These are phyloP conservation scores for Aphanomyces euteiches DNA, from an alignment of 352 stramenopile genomes.

Conservation along the genomic window DNA sequence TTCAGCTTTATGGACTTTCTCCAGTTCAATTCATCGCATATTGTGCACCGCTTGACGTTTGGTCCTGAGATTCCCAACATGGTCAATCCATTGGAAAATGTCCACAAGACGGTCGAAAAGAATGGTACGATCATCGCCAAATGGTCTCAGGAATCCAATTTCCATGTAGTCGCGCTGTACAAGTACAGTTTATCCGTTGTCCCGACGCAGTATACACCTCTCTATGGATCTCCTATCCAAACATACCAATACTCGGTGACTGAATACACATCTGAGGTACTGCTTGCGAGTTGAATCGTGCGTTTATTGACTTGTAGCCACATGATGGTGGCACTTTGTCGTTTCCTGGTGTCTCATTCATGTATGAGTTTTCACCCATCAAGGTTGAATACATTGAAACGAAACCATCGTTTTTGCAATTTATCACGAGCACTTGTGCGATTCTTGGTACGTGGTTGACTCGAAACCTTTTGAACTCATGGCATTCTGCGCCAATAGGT, in stretches of 20 bases:
- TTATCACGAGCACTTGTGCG: slow-evolving; percentile 81
- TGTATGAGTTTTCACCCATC: slow-evolving; percentile 88
- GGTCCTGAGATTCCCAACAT: slow-evolving; percentile 77
- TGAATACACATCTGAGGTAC: slow-evolving; percentile 61
- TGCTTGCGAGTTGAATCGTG: background rate
- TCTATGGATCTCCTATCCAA: slow-evolving; percentile 57
- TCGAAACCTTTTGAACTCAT: background rate
- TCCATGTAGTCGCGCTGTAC: slow-evolving; percentile 67
- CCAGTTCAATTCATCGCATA: slow-evolving; percentile 86
- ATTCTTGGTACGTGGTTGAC: slow-evolving; percentile 53
- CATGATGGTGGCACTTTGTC: slow-evolving; percentile 35
- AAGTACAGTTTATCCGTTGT: slow-evolving; percentile 87
- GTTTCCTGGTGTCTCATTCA: slow-evolving; percentile 83
- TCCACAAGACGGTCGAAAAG: slow-evolving; percentile 74
- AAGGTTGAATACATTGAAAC: slow-evolving; percentile 84
- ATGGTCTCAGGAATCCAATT: background rate
- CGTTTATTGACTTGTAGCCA: slow-evolving; percentile 15
- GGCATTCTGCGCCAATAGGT: background rate
- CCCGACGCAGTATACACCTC: slow-evolving; percentile 77
- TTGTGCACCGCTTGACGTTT: slow-evolving; percentile 73
- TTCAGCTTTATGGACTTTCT: slow-evolving; percentile 86
- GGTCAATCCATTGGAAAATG: slow-evolving; percentile 79
- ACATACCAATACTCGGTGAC: slow-evolving; percentile 88
- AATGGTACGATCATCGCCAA: slow-evolving; percentile 51
- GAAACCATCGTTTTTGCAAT: slow-evolving; percentile 80